Evolutionary conservation across 2,329 filamentous ascomycete species (phyloP), one percentile per base, ranked within the genome.

Genomic region (Ceratocystis destructans): DNA sequence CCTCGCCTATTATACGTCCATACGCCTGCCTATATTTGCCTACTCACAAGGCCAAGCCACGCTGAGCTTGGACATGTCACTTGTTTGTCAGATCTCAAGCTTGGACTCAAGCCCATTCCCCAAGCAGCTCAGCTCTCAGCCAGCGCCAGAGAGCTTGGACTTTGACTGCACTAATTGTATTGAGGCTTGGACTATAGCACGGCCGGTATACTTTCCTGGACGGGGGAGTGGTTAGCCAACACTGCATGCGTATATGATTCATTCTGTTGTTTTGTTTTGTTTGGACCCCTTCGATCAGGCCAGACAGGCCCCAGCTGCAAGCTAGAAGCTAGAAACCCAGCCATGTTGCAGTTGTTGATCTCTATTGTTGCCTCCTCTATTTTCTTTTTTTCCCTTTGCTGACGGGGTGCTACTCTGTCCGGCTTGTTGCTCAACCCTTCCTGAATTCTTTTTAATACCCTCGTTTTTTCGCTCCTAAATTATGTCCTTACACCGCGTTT

Each of bases 31-130:
- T 8, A 37, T 59, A 25, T 17, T 59, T n/a, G 8, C 31, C 12
- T 41, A 41, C 15, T 41, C 37, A 41, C 37, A 41, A 41, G 37
- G 37, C 37, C 10, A 41, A 41, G 37, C 37, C 37, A 41, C 37
- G 37, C 37, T 41, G 31, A n/a, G 31, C 55, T 59, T 33, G 55
- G 55, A 59, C 55, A 33, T 59, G 55, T 59, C 55, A 59, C 55
- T 37, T 59, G 55, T 59, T 59, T 59, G 55, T 59, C 55, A 59
- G 55, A 59, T 59, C 55, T 8, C 48, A 15, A 25, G 48, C 48
- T 25, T 53, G 48, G 48, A 25, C 48, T 53, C 15, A 7, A 10
- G 12, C 31, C 55, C 8, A 17, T 33, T 41, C 37, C 31, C 33
- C 55, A 37, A 59, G 8, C 48, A 53, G 10, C 48, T 53, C 48